Conservation (phyloP, 2,329 filamentous ascomycete species). For the Leptosphaerulina australis region DNA sequence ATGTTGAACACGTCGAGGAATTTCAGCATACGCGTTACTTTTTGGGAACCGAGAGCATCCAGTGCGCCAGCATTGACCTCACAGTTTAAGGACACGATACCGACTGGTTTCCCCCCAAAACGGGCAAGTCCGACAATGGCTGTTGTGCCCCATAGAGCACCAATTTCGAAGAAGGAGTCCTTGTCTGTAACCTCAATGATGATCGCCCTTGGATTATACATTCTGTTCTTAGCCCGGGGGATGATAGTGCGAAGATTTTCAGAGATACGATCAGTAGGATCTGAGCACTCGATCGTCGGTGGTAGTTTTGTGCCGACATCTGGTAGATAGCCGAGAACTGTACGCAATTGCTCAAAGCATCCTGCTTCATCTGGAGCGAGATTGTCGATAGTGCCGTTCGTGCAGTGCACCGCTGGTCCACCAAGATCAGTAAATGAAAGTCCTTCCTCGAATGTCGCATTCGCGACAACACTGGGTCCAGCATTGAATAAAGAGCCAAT, state of each 20-base stretch:
- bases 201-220: constrained; percentile 65
- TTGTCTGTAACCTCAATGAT: constrained; percentile 63
- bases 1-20: constrained; percentile 70
- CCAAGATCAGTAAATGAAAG: constrained; percentile 64
- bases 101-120: constrained; percentile 62
- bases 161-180: constrained; percentile 68
- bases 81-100: constrained; percentile 65
- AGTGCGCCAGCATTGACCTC: constrained; percentile 66
- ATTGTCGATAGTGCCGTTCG: constrained; percentile 71
- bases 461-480: constrained; percentile 66
- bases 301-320: constrained; percentile 63
- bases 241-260: constrained; percentile 61
- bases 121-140: constrained; percentile 66
- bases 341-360: constrained; percentile 66
- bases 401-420: constrained; percentile 66
- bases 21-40: constrained; percentile 65
- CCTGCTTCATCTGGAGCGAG: constrained; percentile 65
- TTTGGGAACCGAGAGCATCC: constrained; percentile 66
- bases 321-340: constrained; percentile 63
- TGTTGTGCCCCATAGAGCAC: constrained; percentile 66
- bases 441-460: constrained; percentile 69
- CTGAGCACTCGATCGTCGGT: constrained; percentile 55
- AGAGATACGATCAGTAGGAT: constrained; percentile 58
- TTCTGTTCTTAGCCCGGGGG: constrained; percentile 62
- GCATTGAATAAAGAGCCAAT: constrained; percentile 68